Conservation (phyloP, 2,329 filamentous ascomycete genomes). For the Beauveria varroae region DNA sequence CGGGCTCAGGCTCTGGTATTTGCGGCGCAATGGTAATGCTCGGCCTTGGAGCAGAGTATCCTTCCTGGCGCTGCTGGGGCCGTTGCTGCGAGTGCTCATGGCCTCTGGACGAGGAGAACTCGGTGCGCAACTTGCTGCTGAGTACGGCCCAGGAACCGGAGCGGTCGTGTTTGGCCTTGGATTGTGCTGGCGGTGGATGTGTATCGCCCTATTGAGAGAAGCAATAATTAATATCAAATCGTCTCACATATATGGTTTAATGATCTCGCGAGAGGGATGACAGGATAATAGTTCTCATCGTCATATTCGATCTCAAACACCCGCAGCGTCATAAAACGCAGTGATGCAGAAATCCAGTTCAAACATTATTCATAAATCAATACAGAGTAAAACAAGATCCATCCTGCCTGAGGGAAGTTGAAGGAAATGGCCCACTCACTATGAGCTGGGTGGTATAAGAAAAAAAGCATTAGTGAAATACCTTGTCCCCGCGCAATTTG, state of each 20-base stretch:
- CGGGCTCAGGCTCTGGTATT: constrained; percentile 21
- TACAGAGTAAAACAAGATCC: constrained; percentile 11
- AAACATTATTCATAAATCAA: constrained; percentile 14
- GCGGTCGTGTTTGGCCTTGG: constrained; percentile 29
- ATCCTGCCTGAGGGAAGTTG: constrained; percentile 10
- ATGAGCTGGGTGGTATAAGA: constrained; percentile 17
- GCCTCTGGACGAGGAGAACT: neutral
- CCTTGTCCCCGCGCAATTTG: constrained; percentile 79
- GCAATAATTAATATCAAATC: constrained; percentile 29
- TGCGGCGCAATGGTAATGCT: constrained; percentile 13
- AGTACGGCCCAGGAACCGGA: constrained; percentile 39
- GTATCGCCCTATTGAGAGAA: constrained; percentile 29
- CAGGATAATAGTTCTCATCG: constrained; percentile 23
- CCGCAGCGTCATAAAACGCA: constrained; percentile 26
- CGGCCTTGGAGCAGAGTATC: neutral
- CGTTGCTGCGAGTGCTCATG: constrained; percentile 6
- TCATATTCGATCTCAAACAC: constrained; percentile 36
- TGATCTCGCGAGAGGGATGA: constrained; percentile 15
- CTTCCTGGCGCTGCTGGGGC: constrained; percentile 6
- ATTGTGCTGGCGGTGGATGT: constrained; percentile 27
- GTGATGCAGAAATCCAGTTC: constrained; percentile 22
- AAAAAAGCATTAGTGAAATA: constrained; percentile 60
- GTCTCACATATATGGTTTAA: constrained; percentile 18
- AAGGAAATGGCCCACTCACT: constrained; percentile 16
- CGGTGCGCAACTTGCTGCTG: constrained; percentile 23